Base-by-base conservation (phyloP, 352 stramenopile species). In the Globisporangium uncinulatum region DNA sequence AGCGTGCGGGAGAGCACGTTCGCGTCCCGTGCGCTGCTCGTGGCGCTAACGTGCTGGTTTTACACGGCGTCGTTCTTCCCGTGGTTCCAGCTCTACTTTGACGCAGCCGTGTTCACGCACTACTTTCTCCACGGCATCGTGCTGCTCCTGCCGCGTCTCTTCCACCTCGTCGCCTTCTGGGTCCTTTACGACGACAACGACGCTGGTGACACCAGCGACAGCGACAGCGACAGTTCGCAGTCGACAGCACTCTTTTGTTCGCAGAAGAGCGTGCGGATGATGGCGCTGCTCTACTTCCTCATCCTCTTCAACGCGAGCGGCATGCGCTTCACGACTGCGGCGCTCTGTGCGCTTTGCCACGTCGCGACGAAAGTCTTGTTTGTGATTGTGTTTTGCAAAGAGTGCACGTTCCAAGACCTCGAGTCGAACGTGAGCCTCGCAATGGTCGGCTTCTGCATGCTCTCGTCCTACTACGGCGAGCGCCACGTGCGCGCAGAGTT, bases 301-400 rank as follows among this genome's bases (percentile, higher is more conserved):
- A 44, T 88, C 15, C 56, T 87, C 4, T 88, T 79, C 51, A 77
- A 81, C 57, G 75, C 77, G 15, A 85, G 70, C 19, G 79, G 79
- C 45, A 82, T 90, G 75, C 79, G 76, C 45, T 90, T 90, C 64
- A 87, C 68, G 32, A 67, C 65, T 29, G 77, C 79, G 3, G 83
- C 72, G 2, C 48, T 80, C 19, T 87, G 75, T 43, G 62, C 58
- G n/a, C 60, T 63, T 14, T 73, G 63, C 31, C 77, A 87, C 59
- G 64, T 83, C 15, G n/a, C 69, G 10, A 55, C 67, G 55, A 85
- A 84, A 56, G 50, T 67, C 6, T 56, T 72, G 21, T 85, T 87
- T 37, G 68, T 77, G 11, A 53, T 87, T 15, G 65, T 70, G 13
- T 73, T 88, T 24, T 88, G 76, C 59, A 70, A 66, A 15, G 54